A percentile compares a stretch with the other conserved stretches of the same genome.
These are phyloP conservation scores for Solanum pinnatisectum DNA, from an alignment of 257 asterid genomes.

Conservation along the genomic window DNA sequence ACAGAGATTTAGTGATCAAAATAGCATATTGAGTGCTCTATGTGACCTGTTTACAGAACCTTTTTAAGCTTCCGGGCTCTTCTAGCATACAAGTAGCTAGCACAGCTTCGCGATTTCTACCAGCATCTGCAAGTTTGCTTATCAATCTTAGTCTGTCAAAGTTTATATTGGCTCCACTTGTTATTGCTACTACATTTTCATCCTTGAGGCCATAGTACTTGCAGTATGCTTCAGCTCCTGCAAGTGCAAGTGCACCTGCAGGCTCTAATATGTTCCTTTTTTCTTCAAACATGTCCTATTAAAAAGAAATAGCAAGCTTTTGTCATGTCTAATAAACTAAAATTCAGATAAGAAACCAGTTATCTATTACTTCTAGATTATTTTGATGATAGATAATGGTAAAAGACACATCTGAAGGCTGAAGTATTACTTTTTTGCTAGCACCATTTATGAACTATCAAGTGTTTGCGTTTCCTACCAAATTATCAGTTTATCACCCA, in stretches of 20 bases:
- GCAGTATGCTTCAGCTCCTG: slow-evolving; percentile 97
- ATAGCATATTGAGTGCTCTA: not conserved
- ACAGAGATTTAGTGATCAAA: not conserved
- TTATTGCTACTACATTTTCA: slow-evolving; percentile 71
- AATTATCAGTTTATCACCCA: not conserved
- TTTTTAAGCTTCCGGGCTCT: slow-evolving; percentile 65
- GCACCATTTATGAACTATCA: not conserved
- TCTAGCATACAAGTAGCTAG: slow-evolving; percentile 75
- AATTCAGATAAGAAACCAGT: not conserved
- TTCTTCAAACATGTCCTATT: slow-evolving; percentile 93
- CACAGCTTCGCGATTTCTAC: slow-evolving; percentile 76
- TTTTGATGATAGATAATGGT: not conserved
- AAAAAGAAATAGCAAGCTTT: not conserved
- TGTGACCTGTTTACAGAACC: slow-evolving; percentile 46
- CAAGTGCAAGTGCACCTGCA: slow-evolving; percentile 94
- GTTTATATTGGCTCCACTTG: slow-evolving; percentile 94
- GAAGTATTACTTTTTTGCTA: not conserved
- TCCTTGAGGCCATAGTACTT: slow-evolving; percentile 64
- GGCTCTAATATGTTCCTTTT: slow-evolving; percentile 93
- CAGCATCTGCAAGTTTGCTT: slow-evolving; percentile 83
- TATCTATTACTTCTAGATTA: not conserved
- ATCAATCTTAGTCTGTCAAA: slow-evolving; percentile 85
- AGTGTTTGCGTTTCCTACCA: not conserved
- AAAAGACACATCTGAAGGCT: not conserved
- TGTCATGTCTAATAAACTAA: not conserved